Percentiles rank a stretch among this genome's conserved stretches.
Evolutionary conservation across 139 green algal species (phyloP).

Genomic region (Picochlorum sp.): DNA sequence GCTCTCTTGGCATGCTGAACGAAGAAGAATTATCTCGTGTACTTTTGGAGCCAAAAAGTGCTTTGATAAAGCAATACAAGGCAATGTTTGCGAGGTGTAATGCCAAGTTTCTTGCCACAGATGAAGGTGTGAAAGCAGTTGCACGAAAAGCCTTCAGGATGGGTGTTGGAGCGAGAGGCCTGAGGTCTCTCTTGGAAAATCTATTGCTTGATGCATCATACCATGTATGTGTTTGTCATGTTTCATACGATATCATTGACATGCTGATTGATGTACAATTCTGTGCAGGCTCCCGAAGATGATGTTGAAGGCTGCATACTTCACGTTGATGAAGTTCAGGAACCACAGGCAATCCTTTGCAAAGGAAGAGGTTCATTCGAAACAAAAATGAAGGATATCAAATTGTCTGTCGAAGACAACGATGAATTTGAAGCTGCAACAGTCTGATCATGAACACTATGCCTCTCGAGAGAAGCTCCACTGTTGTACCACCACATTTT

Average conservation of each 20-base stretch:
- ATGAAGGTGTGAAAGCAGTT: constrained; percentile 49
- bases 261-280: not conserved
- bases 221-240: constrained; percentile 26
- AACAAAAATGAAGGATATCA: not conserved
- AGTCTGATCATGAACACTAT: not conserved
- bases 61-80: constrained; percentile 77
- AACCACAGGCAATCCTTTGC: constrained; percentile 14
- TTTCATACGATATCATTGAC: not conserved
- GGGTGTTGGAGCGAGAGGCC: constrained; percentile 78
- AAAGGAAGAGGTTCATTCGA: constrained; percentile 19
- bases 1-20: constrained; percentile 45
- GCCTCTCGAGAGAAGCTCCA: too few relatives aligned
- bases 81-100: constrained; percentile 57
- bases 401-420: not conserved
- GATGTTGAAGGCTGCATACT: constrained; percentile 31
- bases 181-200: constrained; percentile 82
- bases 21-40: constrained; percentile 75
- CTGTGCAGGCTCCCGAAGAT: constrained; percentile 18
- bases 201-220: constrained; percentile 78
- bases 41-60: constrained; percentile 75
- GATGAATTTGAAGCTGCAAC: constrained; percentile 17
- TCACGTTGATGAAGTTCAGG: constrained; percentile 10
- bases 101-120: constrained; percentile 31
- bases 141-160: constrained; percentile 50
- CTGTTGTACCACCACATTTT: too few relatives aligned